A percentile compares a stretch with the other conserved stretches of the same genome.
These are phyloP conservation scores for Fagus crenata DNA, from an alignment of 306 rosid genomes.

Conservation along the genomic window DNA sequence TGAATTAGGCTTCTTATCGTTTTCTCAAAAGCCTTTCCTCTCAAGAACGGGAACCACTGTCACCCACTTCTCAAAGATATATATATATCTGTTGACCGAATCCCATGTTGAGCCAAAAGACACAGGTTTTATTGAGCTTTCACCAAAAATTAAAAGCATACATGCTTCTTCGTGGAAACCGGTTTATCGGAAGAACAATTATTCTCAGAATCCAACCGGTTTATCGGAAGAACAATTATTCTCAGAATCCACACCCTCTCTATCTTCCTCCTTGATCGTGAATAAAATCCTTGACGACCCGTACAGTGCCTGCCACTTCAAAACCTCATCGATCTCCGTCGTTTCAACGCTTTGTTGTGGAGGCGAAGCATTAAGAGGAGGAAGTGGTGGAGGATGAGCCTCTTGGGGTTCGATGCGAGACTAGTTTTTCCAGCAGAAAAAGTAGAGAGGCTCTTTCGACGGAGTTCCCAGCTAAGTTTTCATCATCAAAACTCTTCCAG, in stretches of 20 bases:
- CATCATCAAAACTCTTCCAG: neutral
- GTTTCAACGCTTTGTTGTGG: neutral
- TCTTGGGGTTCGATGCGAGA: constrained; percentile 38
- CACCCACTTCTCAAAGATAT: no score
- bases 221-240: neutral
- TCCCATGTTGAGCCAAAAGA: no score
- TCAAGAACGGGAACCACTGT: no score
- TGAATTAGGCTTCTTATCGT: no score
- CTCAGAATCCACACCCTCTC: constrained; percentile 36
- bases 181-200: neutral
- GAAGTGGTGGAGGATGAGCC: neutral
- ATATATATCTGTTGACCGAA: no score
- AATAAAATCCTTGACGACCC: constrained; percentile 41
- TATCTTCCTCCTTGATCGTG: constrained; percentile 46
- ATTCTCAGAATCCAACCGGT: no score
- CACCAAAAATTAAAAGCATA: no score
- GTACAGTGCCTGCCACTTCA: constrained; percentile 39
- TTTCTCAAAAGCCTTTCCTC: no score
- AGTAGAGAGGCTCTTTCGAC: constrained; percentile 28
- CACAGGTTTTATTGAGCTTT: no score
- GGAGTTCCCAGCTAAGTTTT: neutral
- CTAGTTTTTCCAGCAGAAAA: constrained; percentile 34
- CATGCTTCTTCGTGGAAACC: neutral
- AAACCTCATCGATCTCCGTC: constrained; percentile 29
- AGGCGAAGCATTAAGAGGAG: neutral